A percentile compares a stretch with the other conserved stretches of the same genome.
Conservation (phyloP, 441 rosid genomes). For the Jatropha podagrica region DNA sequence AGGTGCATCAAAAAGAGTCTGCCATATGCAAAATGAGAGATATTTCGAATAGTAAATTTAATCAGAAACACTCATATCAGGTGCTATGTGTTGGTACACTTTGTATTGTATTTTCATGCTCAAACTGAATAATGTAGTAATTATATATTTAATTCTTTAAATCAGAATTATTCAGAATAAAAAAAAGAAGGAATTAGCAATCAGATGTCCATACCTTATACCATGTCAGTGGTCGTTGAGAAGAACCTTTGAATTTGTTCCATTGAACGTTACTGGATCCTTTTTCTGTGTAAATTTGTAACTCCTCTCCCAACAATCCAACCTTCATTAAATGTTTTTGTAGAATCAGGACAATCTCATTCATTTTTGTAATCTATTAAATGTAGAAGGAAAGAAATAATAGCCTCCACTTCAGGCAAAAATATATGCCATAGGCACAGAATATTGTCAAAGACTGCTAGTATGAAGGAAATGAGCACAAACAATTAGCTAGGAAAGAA, state of each 20-base stretch:
- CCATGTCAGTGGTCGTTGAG: slow-evolving; percentile 48
- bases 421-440: background rate
- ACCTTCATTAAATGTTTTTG: slow-evolving; percentile 38
- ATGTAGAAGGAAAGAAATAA: background rate
- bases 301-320: slow-evolving; percentile 58
- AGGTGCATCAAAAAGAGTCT: slow-evolving; percentile 61
- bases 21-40: slow-evolving; percentile 20
- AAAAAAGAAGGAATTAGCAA: slow-evolving; percentile 7
- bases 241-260: slow-evolving; percentile 39
- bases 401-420: background rate
- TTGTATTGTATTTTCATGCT: background rate
- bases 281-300: slow-evolving; percentile 40
- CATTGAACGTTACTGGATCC: slow-evolving; percentile 45
- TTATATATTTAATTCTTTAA: background rate
- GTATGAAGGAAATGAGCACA: too few species aligned
- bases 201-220: slow-evolving; percentile 56
- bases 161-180: background rate
- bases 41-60: background rate
- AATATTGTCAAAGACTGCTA: background rate
- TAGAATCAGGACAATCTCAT: slow-evolving; percentile 4
- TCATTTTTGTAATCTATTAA: background rate
- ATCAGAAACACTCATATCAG: background rate
- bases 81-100: background rate
- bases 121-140: background rate
- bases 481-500: slow-evolving; percentile 8